Evolutionary conservation across 352 stramenopile species (phyloP), one percentile per base, ranked within the genome.

Genomic region (Globisporangium perplexum): DNA sequence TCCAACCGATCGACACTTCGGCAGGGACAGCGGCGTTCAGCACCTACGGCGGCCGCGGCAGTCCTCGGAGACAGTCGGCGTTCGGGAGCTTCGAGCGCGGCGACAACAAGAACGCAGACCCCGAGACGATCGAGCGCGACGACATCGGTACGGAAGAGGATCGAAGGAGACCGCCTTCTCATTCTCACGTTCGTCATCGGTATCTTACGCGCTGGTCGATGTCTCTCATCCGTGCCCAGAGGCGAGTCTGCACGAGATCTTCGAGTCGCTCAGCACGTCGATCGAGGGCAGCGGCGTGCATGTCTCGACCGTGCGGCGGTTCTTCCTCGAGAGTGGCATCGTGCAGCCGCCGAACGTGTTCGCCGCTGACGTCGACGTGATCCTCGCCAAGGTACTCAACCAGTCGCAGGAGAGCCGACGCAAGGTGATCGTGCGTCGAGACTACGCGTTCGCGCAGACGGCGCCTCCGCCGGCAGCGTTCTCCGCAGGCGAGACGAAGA

Each of bases 301-400:
- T 50, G 51, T 90, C 7, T 69, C 75, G n/a, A 88, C 66, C 0
- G 60, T 92, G 1, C 71, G 82, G 24, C 67, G 75, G 11, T 89
- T 89, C 39, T 79, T 92, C 33, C 47, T 74, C 20, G 79, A 90
- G 39, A 73, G 75, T 31, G 77, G 75, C 0, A 62, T 92, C 28
- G 67, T 88, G 1, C 66, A 86, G 52, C 54, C 70, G 18, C 77
- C 82, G 0, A n/a, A 30, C 20, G 35, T 90, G 1, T 57, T 77
- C 1, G 47, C 72, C 6, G 76, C 69, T 0, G 78, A 92, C 62
- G 73, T 92, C 3, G 79, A 92, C 41, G 71, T 78, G 20, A 80
- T 88, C 20, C 63, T 92, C 39, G 70, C 79, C 24, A 69, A 78
- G 31, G 75, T 90, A 18, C 59, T 92, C 1, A 71, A 60, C 18